A percentile compares a stretch with the other conserved stretches of the same genome.
phyloP scores from a whole-genome alignment of 495 filamentous ascomycete species.

The Cercophora sp. region DNA sequence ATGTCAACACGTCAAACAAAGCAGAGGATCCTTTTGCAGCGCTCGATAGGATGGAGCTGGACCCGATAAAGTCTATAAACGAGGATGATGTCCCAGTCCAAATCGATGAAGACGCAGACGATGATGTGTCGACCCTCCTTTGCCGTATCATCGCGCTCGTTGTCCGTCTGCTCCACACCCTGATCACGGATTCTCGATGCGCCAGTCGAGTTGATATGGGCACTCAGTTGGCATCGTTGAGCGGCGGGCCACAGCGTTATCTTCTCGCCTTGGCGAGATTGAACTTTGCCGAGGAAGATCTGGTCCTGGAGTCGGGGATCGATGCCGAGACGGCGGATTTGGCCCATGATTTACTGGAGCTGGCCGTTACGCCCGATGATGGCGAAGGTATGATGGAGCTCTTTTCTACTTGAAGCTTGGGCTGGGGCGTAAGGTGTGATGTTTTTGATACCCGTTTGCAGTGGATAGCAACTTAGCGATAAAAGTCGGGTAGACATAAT shows the following conservation, averaged over 20 bases:
- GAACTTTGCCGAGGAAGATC: conserved; percentile 43
- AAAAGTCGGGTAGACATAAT: no score
- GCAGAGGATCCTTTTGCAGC: neutral
- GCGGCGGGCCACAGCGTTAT: conserved; percentile 39
- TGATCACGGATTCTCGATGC: conserved; percentile 37
- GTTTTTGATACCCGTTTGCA: no score
- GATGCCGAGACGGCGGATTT: conserved; percentile 40
- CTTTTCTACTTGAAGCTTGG: no score
- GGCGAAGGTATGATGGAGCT: conserved; percentile 37
- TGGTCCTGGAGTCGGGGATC: conserved; percentile 39
- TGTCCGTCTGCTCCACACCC: conserved; percentile 37
- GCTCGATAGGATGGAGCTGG: neutral
- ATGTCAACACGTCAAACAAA: neutral
- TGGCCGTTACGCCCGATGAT: conserved; percentile 43
- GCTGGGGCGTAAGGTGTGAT: no score
- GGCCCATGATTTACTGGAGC: conserved; percentile 44
- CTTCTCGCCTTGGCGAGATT: conserved; percentile 41
- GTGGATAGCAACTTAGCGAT: no score
- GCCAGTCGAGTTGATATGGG: conserved; percentile 31
- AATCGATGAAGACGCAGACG: neutral
- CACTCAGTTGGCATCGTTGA: conserved; percentile 33
- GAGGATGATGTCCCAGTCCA: neutral
- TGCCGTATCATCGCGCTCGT: conserved; percentile 26
- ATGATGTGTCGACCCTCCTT: conserved; percentile 10
- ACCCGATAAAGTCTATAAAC: neutral